Evolutionary conservation across 176 grass and related monocot genomes (phyloP), one percentile per base, ranked within the genome.

Genomic region (Phyllostachys edulis): DNA sequence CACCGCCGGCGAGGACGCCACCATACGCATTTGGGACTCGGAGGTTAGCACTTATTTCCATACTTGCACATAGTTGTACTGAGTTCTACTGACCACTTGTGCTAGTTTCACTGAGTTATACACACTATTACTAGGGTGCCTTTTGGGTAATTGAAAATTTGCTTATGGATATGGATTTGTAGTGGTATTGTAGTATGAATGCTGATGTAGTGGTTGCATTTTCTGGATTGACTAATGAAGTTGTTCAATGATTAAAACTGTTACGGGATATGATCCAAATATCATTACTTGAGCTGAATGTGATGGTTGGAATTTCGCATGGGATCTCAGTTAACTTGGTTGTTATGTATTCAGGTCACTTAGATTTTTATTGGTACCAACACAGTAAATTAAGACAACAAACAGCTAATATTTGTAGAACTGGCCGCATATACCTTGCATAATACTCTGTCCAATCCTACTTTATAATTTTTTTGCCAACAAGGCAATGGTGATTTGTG

Each of bases 11-110:
- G 96, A 98, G 87, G 96, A 95, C 76, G 77, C 93, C 20, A 80
- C 90, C 49, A 67, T 98, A 39, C 96, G 96, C 63, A 88, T 98
- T 23, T 98, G 96, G 93, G 96, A 98, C 41, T 64, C 91, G 4
- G 93, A 98, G 93, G 96, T 98, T 67, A 57, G 67, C 62, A 57
- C 78, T 0, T 24, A 17, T 2, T 73, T 16, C 70, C 13, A 44
- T 66, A 14, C 4, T 17, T 73, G 34, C 55, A 37, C 20, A 9
- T 54, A 7, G 34, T 23, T 60, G n/a, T 44, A 24, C 17, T 29
- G 61, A 6, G n/a, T 24, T 44, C 4, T 44, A 14, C 38, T 44
- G 40, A 26, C 5, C 40, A 9, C n/a, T 47, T 7, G 21, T 45
- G 45, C 21, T n/a, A 11, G 21, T 23, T 23, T 8, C 55, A 29